Evolutionary conservation across 352 stramenopile species (phyloP), one percentile per base, ranked within the genome.

Genomic region (Globisporangium barbulae): DNA sequence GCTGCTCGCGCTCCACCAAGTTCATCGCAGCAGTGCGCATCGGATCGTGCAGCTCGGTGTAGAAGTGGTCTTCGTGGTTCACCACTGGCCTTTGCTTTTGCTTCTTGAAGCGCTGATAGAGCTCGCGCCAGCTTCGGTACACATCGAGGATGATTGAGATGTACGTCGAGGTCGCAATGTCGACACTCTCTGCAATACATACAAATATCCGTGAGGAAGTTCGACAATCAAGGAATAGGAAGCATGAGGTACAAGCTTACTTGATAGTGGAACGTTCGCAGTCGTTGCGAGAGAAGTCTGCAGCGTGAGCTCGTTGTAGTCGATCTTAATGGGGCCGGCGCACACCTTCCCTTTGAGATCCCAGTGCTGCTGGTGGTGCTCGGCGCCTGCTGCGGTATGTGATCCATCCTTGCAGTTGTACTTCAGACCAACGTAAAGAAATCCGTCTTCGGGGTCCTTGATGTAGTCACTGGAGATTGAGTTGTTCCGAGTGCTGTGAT

Each of bases 381-480:
- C 53, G 49, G 5, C 63, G 66, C 52, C 50, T 39, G 28, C 53
- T 44, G 31, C 58, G 44, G 3, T 59, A 53, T 39, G 67, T 65
- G 9, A 61, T 47, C 15, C 22, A 25, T 64, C 50, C 30, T 68
- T 72, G 47, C 67, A 68, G 31, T 80, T 81, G 65, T 90, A 91
- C 53, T 81, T 89, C 41, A 91, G 49, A 5, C 84, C 84, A 44
- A 89, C 25, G 62, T 91, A 93, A 15, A 91, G 67, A 52, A 87
- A 93, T 10, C 84, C 82, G 54, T 93, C 83, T 58, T 75, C 72
- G 0, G 69, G 72, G 30, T 85, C 75, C 17, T 72, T 74, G 35
- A 91, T 93, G 67, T 89, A 89, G 47, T 88, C 78, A 44, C 70
- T 86, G 30, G 74, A 74, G 41, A 90, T 77, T 61, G 70, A 77